Percentiles rank a stretch among this genome's conserved stretches.
Conservation (phyloP, 2,329 filamentous ascomycete genomes). For the Amylocarpus encephaloides region DNA sequence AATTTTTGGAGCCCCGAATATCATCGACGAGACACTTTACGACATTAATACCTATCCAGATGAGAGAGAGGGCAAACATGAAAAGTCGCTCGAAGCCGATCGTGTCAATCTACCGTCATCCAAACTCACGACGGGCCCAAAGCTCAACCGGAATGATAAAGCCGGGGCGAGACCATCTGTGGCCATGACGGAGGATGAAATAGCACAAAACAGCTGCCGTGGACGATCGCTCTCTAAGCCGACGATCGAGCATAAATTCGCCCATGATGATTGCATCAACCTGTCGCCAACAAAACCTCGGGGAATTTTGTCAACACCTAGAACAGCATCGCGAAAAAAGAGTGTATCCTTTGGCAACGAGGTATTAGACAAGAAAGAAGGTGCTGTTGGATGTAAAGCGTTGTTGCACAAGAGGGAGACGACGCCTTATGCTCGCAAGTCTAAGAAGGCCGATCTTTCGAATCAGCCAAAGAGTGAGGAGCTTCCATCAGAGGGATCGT, state of each 20-base stretch:
- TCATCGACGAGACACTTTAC: constrained; percentile 31
- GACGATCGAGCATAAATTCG: background rate
- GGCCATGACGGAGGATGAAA: no score
- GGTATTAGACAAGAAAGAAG: constrained; percentile 32
- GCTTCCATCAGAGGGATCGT: background rate
- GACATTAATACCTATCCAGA: constrained; percentile 25
- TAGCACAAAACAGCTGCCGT: no score
- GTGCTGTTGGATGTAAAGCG: constrained; percentile 6
- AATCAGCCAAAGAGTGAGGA: background rate
- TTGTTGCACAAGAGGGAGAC: constrained; percentile 18
- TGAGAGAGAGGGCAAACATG: constrained; percentile 10
- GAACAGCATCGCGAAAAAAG: constrained; percentile 55
- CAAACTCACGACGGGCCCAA: no score
- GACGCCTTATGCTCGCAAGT: constrained; percentile 28
- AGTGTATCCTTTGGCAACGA: constrained; percentile 60
- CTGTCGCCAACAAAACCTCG: constrained; percentile 29
- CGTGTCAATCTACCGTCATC: no score
- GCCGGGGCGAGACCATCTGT: no score
- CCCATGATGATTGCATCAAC: constrained; percentile 16
- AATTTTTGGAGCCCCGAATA: constrained; percentile 53
- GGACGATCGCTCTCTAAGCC: background rate
- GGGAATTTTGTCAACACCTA: constrained; percentile 59
- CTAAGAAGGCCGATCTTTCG: constrained; percentile 21
- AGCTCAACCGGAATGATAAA: no score
- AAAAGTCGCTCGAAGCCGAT: background rate